A percentile compares a stretch with the other conserved stretches of the same genome.
Evolutionary conservation across 116 monocot species (phyloP).

Genomic region (Papilionanthe hybrid): DNA sequence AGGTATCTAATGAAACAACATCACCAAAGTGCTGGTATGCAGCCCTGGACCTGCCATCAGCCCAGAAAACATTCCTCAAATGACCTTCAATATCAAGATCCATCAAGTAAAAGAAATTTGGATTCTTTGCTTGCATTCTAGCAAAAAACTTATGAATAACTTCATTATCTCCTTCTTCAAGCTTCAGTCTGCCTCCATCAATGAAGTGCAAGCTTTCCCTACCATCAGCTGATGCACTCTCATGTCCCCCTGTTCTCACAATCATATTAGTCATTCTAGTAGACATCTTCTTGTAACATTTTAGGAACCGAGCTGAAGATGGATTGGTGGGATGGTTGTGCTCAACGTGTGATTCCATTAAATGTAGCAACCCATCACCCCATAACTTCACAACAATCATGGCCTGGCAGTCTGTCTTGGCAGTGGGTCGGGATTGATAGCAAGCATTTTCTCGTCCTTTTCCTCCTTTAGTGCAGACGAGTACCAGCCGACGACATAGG

Average conservation of each 20-base stretch:
- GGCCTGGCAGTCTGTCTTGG: constrained; percentile 40
- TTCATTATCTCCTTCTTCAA: constrained; percentile 24
- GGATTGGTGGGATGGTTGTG: constrained; percentile 44
- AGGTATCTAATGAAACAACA: constrained; percentile 35
- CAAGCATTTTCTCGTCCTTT: constrained; percentile 35
- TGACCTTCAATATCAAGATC: constrained; percentile 25
- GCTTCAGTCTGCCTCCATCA: constrained; percentile 24
- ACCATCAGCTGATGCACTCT: constrained; percentile 13
- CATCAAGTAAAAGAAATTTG: constrained; percentile 34
- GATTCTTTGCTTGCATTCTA: constrained; percentile 22
- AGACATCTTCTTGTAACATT: constrained; percentile 40
- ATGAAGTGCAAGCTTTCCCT: constrained; percentile 19
- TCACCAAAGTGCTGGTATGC: constrained; percentile 37
- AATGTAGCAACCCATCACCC: constrained; percentile 42
- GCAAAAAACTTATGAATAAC: constrained; percentile 24
- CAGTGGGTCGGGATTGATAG: constrained; percentile 40
- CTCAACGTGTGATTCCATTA: constrained; percentile 35
- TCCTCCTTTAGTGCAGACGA: constrained; percentile 38
- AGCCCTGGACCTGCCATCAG: constrained; percentile 37
- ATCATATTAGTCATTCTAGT: constrained; percentile 20
- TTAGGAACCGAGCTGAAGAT: constrained; percentile 27
- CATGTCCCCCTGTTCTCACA: constrained; percentile 16
- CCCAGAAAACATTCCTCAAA: constrained; percentile 35
- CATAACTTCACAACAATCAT: constrained; percentile 36
- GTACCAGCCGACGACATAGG: constrained; percentile 33